Evolutionary conservation across 2,329 filamentous ascomycete species (phyloP).

Genomic region (Xylariaceae sp.): DNA sequence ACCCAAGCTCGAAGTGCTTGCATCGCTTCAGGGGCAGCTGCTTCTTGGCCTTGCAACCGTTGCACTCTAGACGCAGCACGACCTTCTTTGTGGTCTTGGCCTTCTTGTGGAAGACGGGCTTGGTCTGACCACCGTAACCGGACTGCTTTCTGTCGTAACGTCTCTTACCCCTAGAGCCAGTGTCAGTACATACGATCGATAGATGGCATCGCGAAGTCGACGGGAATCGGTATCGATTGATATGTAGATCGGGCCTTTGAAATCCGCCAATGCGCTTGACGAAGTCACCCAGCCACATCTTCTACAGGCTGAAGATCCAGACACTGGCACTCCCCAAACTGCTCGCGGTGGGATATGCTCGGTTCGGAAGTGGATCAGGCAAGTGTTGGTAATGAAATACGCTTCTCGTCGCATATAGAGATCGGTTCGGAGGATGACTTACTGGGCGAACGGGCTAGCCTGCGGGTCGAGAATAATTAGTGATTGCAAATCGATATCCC

Average conservation of each 20-base stretch:
- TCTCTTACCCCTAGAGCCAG: constrained; percentile 16
- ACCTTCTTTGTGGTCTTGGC: constrained; percentile 99
- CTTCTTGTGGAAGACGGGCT: constrained; percentile 61
- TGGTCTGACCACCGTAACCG: constrained; percentile 86
- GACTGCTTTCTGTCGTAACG: constrained; percentile 22
- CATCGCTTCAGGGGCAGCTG: constrained; percentile 98
- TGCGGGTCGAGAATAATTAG: constrained; percentile 1
- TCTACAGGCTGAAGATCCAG: not conserved
- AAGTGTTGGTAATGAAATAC: not conserved
- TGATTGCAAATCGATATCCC: constrained; percentile 2
- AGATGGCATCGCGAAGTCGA: not conserved
- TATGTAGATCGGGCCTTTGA: not conserved
- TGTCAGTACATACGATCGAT: constrained; percentile 6
- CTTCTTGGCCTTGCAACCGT: constrained; percentile 95
- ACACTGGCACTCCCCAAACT: not conserved
- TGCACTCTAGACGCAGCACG: constrained; percentile 96
- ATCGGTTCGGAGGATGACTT: constrained; percentile 11
- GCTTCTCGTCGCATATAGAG: not conserved
- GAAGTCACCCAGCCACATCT: not conserved
- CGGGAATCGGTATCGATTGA: not conserved
- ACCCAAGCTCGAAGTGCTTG: constrained; percentile 99
- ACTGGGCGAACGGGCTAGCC: constrained; percentile 24
- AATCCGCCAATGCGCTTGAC: not conserved
- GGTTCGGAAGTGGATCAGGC: not conserved
- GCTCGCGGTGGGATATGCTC: not conserved